Conservation (phyloP, 2,329 filamentous ascomycete species). For the Diaporthe sp. region DNA sequence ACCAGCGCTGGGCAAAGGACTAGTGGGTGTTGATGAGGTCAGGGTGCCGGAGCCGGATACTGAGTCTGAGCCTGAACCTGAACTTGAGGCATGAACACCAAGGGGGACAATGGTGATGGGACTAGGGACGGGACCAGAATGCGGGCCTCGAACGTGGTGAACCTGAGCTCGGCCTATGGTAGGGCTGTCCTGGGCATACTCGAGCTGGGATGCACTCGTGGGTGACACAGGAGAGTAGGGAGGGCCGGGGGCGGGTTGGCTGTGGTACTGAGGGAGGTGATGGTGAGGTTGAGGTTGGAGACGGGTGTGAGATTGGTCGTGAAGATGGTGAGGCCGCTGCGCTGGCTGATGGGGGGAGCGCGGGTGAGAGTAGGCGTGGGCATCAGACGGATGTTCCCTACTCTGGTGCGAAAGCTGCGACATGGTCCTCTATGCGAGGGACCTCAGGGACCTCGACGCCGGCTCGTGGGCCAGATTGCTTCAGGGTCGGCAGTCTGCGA, state of each 20-base stretch:
- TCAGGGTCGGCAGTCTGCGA: conserved; percentile 19
- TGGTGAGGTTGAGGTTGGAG: conserved; percentile 36
- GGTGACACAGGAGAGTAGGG: conserved; percentile 33
- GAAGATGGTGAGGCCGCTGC: conserved; percentile 9
- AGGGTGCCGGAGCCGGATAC: conserved; percentile 22
- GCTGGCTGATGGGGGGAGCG: background rate
- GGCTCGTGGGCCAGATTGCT: conserved; percentile 25
- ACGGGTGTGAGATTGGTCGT: conserved; percentile 29
- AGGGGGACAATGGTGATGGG: conserved; percentile 42
- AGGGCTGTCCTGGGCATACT: conserved; percentile 55
- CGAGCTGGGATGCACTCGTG: conserved; percentile 33
- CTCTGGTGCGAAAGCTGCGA: conserved; percentile 62
- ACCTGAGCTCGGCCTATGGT: conserved; percentile 53
- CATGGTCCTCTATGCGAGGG: conserved; percentile 58
- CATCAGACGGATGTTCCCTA: conserved; percentile 53
- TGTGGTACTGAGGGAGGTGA: conserved; percentile 32
- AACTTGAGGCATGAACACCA: conserved; percentile 37
- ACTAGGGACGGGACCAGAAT: conserved; percentile 35
- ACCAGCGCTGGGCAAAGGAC: conserved; percentile 35
- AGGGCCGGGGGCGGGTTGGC: conserved; percentile 14
- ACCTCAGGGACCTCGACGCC: conserved; percentile 25
- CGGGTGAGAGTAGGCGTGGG: conserved; percentile 34
- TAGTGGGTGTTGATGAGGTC: conserved; percentile 30
- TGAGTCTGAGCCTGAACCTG: conserved; percentile 11
- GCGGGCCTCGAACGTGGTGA: conserved; percentile 21